These are phyloP conservation scores for Hirschfeldia incana DNA, from an alignment of 345 rosid species.

Conservation along the genomic window DNA sequence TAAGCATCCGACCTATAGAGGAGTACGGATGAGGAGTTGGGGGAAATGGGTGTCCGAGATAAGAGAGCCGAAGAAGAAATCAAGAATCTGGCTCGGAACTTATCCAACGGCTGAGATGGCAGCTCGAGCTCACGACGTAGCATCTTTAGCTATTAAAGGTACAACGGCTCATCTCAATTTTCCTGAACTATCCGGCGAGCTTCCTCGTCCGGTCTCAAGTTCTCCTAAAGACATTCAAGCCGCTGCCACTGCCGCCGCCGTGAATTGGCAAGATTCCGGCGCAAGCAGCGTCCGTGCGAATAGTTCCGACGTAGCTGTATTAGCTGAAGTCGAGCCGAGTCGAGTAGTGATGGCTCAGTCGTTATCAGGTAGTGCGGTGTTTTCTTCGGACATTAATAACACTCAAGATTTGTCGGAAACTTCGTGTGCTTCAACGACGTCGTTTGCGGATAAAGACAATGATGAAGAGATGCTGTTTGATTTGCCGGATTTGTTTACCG, in stretches of 20 bases:
- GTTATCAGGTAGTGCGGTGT: conserved; percentile 33
- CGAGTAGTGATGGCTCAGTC: conserved; percentile 34
- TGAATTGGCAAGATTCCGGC: conserved; percentile 27
- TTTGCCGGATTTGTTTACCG: conserved; percentile 73
- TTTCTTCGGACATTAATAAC: conserved; percentile 22
- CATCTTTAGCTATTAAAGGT: conserved; percentile 76
- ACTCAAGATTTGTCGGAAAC: conserved; percentile 45
- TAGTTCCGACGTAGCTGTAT: conserved; percentile 1
- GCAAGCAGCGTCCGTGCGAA: not conserved
- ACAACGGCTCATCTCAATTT: conserved; percentile 62
- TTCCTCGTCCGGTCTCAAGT: conserved; percentile 53
- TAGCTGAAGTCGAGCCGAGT: conserved; percentile 39
- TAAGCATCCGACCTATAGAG: conserved; percentile 59
- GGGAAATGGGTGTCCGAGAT: conserved; percentile 94
- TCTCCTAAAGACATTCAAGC: conserved; percentile 66
- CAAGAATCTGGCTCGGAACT: conserved; percentile 87
- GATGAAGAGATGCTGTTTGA: conserved; percentile 76
- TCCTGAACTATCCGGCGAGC: conserved; percentile 49
- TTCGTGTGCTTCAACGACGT: conserved; percentile 38
- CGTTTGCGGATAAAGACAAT: conserved; percentile 28
- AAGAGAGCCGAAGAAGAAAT: conserved; percentile 73
- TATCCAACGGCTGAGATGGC: conserved; percentile 80
- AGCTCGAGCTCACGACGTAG: conserved; percentile 83
- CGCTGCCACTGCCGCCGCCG: conserved; percentile 59
- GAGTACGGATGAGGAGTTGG: conserved; percentile 79